Percentiles rank a stretch among this genome's conserved stretches.
These are phyloP conservation scores for Zarea fungicola DNA, from an alignment of 2,329 filamentous ascomycete genomes.

Conservation along the genomic window DNA sequence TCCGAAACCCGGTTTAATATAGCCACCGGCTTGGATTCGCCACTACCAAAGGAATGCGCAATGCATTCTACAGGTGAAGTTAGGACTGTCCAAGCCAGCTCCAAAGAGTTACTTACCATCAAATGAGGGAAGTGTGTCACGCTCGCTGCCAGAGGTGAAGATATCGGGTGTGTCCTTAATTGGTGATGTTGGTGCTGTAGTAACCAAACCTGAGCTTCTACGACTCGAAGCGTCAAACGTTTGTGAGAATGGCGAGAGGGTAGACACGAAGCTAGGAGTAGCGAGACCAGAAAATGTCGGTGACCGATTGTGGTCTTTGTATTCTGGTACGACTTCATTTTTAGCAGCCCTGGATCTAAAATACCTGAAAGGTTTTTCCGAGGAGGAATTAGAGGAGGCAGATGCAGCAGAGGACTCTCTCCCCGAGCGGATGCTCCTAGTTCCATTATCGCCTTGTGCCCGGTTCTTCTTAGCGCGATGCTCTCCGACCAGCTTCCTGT, in stretches of 20 bases:
- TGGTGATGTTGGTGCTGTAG: conserved; percentile 11
- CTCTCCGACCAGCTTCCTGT: conserved; percentile 49
- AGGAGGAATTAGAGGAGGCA: conserved; percentile 15
- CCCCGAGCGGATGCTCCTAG: conserved; percentile 18
- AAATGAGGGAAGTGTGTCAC: conserved; percentile 5
- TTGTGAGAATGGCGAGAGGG: conserved; percentile 22
- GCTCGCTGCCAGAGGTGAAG: not conserved
- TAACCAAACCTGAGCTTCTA: conserved; percentile 19
- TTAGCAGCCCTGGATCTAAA: conserved; percentile 14
- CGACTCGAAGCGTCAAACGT: conserved; percentile 22
- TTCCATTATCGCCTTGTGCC: conserved; percentile 26
- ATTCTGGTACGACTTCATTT: conserved; percentile 20
- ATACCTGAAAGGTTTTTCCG: conserved; percentile 13
- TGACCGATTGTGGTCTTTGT: conserved; percentile 16
- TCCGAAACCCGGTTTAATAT: not conserved
- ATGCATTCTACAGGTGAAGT: not conserved
- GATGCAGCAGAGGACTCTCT: conserved; percentile 25
- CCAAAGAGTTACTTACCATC: not conserved
- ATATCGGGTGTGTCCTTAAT: not conserved
- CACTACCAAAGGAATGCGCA: conserved; percentile 8
- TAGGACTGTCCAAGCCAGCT: not conserved
- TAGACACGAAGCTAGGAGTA: conserved; percentile 23
- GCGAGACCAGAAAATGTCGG: conserved; percentile 20
- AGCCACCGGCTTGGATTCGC: not conserved
- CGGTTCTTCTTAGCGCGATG: conserved; percentile 41